phyloP scores from a whole-genome alignment of 345 rosid genomes.

The Gynandropsis gynandra region DNA sequence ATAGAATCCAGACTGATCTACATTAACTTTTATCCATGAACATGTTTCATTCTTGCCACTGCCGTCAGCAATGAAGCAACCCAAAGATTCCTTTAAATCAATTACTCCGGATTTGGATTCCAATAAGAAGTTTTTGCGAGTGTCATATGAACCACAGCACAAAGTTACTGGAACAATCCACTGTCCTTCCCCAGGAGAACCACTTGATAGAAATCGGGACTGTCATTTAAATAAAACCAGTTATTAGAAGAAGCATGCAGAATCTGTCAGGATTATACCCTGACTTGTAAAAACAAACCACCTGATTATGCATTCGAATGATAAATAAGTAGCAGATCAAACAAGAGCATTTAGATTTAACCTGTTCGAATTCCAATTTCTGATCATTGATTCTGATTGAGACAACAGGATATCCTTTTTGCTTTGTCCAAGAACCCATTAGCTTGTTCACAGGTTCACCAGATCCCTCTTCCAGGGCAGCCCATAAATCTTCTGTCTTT shows the following conservation, averaged over 20 bases:
- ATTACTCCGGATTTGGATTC: conserved; percentile 51
- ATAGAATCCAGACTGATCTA: conserved; percentile 84
- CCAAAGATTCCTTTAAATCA: conserved; percentile 38
- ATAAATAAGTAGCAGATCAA: conserved; percentile 8
- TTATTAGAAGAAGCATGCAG: conserved; percentile 8
- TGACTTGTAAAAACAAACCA: background rate
- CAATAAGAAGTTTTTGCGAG: conserved; percentile 56
- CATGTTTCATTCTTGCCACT: conserved; percentile 17
- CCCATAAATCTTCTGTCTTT: conserved; percentile 90
- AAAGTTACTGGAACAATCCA: conserved; percentile 94
- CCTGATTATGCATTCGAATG: background rate
- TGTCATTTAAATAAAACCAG: conserved; percentile 24
- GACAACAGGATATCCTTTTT: conserved; percentile 84
- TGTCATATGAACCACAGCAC: conserved; percentile 70
- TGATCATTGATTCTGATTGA: conserved; percentile 59
- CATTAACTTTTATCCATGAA: conserved; percentile 76
- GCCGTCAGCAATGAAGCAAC: conserved; percentile 25
- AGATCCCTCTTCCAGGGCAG: conserved; percentile 81
- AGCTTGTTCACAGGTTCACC: conserved; percentile 87
- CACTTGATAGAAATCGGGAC: conserved; percentile 86
- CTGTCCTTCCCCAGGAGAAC: conserved; percentile 73
- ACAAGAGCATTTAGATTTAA: conserved; percentile 16
- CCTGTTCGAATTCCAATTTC: conserved; percentile 91
- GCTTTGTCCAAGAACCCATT: conserved; percentile 94
- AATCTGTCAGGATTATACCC: background rate